Conservation (phyloP, 192 early-diverging fungal genomes). For the Backusella australiensis region DNA sequence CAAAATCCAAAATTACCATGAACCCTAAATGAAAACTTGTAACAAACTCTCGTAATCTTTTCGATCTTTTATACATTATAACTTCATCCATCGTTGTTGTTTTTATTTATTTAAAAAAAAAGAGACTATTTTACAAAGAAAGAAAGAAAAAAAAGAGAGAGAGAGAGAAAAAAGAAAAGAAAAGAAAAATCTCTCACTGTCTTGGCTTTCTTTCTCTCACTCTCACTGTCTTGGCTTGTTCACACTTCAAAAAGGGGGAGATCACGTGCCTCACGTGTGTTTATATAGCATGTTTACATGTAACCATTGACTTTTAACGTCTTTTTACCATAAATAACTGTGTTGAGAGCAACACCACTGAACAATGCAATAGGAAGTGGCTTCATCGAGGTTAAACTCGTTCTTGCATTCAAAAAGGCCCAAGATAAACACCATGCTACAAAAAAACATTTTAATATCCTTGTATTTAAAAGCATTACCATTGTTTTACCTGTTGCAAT, state of each 20-base stretch:
- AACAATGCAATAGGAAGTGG: constrained; percentile 32
- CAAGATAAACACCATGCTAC: constrained; percentile 42
- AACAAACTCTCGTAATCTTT: constrained; percentile 15
- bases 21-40: constrained; percentile 11
- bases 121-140: not conserved
- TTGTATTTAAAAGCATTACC: not conserved
- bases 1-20: constrained; percentile 6
- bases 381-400: constrained; percentile 13
- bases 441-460: too few species aligned
- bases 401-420: constrained; percentile 32
- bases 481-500: constrained; percentile 37
- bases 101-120: not conserved
- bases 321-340: constrained; percentile 35
- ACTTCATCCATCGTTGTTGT: not conserved
- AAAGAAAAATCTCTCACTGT: not conserved
- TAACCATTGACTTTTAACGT: constrained; percentile 39
- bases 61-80: constrained; percentile 12
- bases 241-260: not conserved
- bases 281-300: not conserved
- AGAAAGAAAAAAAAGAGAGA: not conserved
- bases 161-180: not conserved
- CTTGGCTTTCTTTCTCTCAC: not conserved
- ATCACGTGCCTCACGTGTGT: not conserved
- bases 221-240: not conserved
- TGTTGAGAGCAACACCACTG: constrained; percentile 14